Base-by-base conservation (phyloP, 108 stramenopile genomes). In the Craspedostauros australis region DNA sequence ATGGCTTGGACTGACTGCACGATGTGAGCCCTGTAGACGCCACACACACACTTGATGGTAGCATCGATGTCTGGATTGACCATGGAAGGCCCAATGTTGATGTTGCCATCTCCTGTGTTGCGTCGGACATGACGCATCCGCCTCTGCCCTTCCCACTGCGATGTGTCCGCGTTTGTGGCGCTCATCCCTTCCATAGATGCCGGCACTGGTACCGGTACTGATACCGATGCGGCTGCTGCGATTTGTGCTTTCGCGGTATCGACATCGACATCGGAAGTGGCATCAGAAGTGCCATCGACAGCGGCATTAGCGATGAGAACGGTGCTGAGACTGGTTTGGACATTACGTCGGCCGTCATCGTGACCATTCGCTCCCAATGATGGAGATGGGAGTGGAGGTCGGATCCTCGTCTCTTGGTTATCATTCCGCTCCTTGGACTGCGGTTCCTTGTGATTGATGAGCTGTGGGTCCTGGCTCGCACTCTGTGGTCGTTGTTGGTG, bases 41-140 rank as follows among this genome's bases (percentile, higher is more conserved):
- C 89, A 58, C 94, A 94, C 15, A 95, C 85, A 63, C 94, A 93
- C 65, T 90, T 79, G 58, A 98, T 96, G 48, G 93, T 91, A 4
- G 95, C 95, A 18, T 96, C 75, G 34, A 93, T 79, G 60, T 98
- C 91, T 2, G 95, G 97, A 47, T 76, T 86, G 46, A 77, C 63
- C 68, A 98, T 88, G 19, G 95, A 96, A 20, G 73, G 58, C 16
- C 74, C 42, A 22, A 98, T 40, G 41, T 87, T 91, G 28, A 98
- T 83, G n/a, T 94, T 96, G 0, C 91, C 87, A n/a, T n/a, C n/a
- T 27, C 93, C 90, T 15, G 95, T 94, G 63, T 98, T 98, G 19
- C 93, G 67, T 36, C 85, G 43, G 5, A 62, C 23, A 58, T 72
- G 73, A 16, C 29, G 46, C 6, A 8, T 6, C 60, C 12, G 45